These are phyloP conservation scores for Fusarium verrucosum DNA, from an alignment of 2,329 filamentous ascomycete genomes.

Conservation along the genomic window DNA sequence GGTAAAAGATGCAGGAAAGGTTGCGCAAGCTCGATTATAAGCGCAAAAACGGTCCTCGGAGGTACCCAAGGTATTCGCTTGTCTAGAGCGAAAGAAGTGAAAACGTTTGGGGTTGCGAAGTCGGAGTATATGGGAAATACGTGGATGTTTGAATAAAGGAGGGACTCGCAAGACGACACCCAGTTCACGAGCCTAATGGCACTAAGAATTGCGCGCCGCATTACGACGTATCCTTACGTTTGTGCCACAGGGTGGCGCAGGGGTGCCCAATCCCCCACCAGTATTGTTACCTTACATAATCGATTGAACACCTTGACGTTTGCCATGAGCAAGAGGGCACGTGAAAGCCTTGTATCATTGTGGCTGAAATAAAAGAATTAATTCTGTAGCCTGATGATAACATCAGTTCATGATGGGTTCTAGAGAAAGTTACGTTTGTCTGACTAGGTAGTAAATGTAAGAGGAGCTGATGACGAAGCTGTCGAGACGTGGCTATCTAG, in stretches of 20 bases:
- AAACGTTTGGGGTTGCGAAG: conserved; percentile 5
- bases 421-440: conserved; percentile 21
- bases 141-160: conserved; percentile 46
- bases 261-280: background rate
- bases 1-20: conserved; percentile 25
- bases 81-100: conserved; percentile 5
- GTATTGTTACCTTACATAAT: conserved; percentile 11
- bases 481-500: conserved; percentile 2
- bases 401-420: conserved; percentile 39
- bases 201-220: conserved; percentile 43
- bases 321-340: conserved; percentile 5
- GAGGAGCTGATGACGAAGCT: background rate
- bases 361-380: conserved; percentile 27
- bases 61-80: background rate
- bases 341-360: conserved; percentile 23
- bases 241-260: conserved; percentile 44
- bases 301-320: background rate
- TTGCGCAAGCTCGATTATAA: conserved; percentile 19
- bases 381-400: conserved; percentile 39
- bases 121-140: conserved; percentile 35
- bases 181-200: conserved; percentile 47
- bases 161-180: conserved; percentile 47
- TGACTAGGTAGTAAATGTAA: background rate
- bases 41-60: background rate
- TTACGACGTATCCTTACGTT: conserved; percentile 28